Evolutionary conservation across 441 rosid species (phyloP).

Genomic region (Eruca vesicaria): DNA sequence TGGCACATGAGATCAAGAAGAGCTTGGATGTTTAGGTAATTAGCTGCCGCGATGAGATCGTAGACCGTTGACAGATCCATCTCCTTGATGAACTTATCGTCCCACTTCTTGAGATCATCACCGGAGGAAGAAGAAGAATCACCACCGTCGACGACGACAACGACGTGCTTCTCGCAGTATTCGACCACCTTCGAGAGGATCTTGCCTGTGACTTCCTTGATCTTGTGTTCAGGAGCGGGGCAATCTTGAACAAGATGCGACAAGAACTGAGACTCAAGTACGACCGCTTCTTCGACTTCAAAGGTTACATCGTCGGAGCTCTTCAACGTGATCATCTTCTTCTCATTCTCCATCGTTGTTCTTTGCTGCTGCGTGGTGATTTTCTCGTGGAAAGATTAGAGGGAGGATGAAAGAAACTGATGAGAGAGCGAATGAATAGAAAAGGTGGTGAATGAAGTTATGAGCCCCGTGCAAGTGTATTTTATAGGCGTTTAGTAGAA

Average conservation of each 20-base stretch:
- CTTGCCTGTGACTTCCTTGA: slow-evolving; percentile 40
- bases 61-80: not conserved
- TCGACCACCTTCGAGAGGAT: no score
- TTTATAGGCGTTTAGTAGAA: not conserved
- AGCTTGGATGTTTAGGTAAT: not conserved
- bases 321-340: no score
- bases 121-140: not conserved
- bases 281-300: slow-evolving; percentile 42
- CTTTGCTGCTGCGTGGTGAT: not conserved
- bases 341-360: no score
- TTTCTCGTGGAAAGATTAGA: not conserved
- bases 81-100: not conserved
- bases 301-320: slow-evolving; percentile 44
- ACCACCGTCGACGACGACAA: slow-evolving; percentile 20
- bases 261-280: no score
- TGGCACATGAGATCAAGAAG: not conserved
- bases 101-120: not conserved
- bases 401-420: not conserved
- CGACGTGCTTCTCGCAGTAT: no score
- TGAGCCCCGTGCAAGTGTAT: not conserved
- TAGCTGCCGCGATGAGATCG: not conserved
- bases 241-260: slow-evolving; percentile 42
- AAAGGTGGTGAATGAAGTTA: not conserved
- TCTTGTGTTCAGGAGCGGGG: slow-evolving; percentile 32
- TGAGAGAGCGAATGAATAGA: not conserved